Evolutionary conservation across 345 rosid genomes (phyloP), one percentile per base, ranked within the genome.

Genomic region (Arabis alpina): DNA sequence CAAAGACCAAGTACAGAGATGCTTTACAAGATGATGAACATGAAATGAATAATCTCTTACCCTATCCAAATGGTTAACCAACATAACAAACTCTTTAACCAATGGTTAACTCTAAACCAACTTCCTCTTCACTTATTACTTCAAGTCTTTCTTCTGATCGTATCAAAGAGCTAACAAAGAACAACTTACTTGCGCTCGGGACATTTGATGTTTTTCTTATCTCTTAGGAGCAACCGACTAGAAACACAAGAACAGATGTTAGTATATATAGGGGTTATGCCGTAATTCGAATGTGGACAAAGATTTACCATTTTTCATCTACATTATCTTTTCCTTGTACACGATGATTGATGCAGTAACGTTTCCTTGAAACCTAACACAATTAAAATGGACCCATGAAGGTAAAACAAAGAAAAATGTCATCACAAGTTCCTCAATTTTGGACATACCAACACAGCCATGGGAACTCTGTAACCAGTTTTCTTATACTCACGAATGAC

Each of bases 401-500:
- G 25, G 14, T 9, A 36, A n/a, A n/a, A 30, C 16, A 44, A 53
- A n/a, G 3, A 19, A 19, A 48, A 44, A 52, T 36, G 34, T 62
- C 55, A 5, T 19, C 37, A 19, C 60, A n/a, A 65, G 44, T 59
- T 19, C 23, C 23, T 27, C 25, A 27, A 47, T 19, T 28, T 61
- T 4, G 10, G 23, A 23, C 64, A 61, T 83, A 91, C 97, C 97
- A 93, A 78, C 50, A 93, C 87, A 42, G 96, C 85, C 98, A 93
- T 93, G n/a, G 96, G 93, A 60, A 89, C 98, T 67, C 97, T 83
- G 74, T 93, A 93, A 34, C 88, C 70, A 79, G 98, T 91, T 77
- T 93, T 93, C 73, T 79, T 68, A 71, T 87, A 93, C 75, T 93
- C 98, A 25, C 86, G 86, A 52, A 93, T 80, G 66, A 87, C 92